These are phyloP conservation scores for Fusarium tuaranense DNA, from an alignment of 2,329 filamentous ascomycete genomes.

Conservation along the genomic window DNA sequence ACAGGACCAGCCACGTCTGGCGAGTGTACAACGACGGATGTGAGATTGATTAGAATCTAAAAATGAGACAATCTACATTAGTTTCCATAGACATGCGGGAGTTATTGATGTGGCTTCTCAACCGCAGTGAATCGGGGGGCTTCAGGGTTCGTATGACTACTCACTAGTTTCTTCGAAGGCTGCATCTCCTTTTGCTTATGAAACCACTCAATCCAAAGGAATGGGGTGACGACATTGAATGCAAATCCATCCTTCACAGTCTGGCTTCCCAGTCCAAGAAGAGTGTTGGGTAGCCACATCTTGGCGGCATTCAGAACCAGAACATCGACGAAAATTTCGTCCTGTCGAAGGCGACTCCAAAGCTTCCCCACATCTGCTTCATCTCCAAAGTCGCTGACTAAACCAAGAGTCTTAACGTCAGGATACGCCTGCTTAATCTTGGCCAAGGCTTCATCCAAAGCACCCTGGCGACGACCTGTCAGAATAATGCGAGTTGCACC, in stretches of 20 bases:
- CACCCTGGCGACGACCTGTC: constrained; percentile 39
- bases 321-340: constrained; percentile 4
- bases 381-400: background rate
- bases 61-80: background rate
- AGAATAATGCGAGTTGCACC: constrained; percentile 52
- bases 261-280: constrained; percentile 5
- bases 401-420: background rate
- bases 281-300: constrained; percentile 5
- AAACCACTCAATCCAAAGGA: background rate
- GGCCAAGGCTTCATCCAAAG: background rate
- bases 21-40: background rate
- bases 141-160: background rate
- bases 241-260: background rate
- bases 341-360: background rate
- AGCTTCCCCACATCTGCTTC: background rate
- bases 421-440: background rate
- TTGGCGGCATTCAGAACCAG: constrained; percentile 1
- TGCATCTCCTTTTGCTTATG: background rate
- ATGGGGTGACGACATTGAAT: constrained; percentile 3
- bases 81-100: background rate
- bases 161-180: background rate
- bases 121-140: too few relatives aligned
- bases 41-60: background rate
- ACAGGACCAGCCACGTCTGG: background rate
- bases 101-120: background rate